Conservation (phyloP, 305 asterid genomes). For the Withania somnifera region DNA sequence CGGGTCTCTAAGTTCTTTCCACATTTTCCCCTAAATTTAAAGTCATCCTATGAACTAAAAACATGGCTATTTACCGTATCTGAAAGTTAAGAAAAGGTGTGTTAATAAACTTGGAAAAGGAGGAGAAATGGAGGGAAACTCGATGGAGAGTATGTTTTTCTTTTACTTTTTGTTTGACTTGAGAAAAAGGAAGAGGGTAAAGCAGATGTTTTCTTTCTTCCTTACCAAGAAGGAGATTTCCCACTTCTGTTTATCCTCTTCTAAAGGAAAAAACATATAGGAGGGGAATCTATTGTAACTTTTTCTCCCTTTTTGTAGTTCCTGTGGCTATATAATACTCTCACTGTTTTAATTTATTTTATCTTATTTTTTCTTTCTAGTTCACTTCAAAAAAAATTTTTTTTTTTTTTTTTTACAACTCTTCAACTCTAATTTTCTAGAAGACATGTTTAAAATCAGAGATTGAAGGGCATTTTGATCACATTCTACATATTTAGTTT, state of each 20-base stretch:
- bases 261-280: background rate
- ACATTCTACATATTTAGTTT: no score
- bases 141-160: background rate
- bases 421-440: no score
- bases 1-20: background rate
- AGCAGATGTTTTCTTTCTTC: background rate
- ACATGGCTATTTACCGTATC: background rate
- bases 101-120: background rate
- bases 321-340: background rate
- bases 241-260: background rate
- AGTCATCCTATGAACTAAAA: background rate
- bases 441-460: no score
- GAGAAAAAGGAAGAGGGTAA: background rate
- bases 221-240: background rate
- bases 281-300: background rate
- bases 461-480: no score
- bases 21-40: background rate
- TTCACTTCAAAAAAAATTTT: background rate
- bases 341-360: background rate
- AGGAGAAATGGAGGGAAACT: background rate
- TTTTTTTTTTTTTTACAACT: no score
- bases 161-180: background rate
- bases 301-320: background rate
- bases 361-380: fast-evolving
- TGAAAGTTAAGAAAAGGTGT: background rate